phyloP scores from a whole-genome alignment of 176 grass and related monocot species.

The Aegilops bicornis region DNA sequence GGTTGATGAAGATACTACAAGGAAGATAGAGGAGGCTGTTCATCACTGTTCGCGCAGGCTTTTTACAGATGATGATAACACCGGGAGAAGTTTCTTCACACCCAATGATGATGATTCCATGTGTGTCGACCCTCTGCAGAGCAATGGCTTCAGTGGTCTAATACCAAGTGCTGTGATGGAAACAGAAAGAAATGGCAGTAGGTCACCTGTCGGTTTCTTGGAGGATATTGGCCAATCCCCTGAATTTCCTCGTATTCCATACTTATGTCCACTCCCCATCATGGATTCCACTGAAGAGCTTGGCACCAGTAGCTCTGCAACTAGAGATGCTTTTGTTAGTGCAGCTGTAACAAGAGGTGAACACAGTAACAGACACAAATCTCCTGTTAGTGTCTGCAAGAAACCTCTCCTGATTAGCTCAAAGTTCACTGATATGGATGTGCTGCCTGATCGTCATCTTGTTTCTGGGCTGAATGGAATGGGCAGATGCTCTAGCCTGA shows the following conservation, averaged over 20 bases:
- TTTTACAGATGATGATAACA: constrained; percentile 41
- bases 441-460: constrained; percentile 26
- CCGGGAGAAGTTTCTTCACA: constrained; percentile 30
- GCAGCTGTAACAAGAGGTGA: constrained; percentile 23
- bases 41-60: constrained; percentile 48
- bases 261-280: constrained; percentile 67
- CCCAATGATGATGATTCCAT: constrained; percentile 29
- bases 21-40: constrained; percentile 36
- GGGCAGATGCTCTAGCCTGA: constrained; percentile 63
- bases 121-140: constrained; percentile 31
- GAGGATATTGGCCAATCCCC: constrained; percentile 38
- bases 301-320: background rate
- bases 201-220: constrained; percentile 41
- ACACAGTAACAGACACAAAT: constrained; percentile 16
- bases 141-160: constrained; percentile 9
- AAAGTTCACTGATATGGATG: constrained; percentile 42
- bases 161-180: constrained; percentile 29
- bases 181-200: constrained; percentile 37
- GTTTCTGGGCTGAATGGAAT: constrained; percentile 43
- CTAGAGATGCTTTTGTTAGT: constrained; percentile 23
- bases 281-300: constrained; percentile 39
- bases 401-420: constrained; percentile 10
- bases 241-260: constrained; percentile 50
- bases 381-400: constrained; percentile 1
- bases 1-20: constrained; percentile 38